Evolutionary conservation across 2,329 filamentous ascomycete genomes (phyloP).

Genomic region (Colletotrichum karsti): DNA sequence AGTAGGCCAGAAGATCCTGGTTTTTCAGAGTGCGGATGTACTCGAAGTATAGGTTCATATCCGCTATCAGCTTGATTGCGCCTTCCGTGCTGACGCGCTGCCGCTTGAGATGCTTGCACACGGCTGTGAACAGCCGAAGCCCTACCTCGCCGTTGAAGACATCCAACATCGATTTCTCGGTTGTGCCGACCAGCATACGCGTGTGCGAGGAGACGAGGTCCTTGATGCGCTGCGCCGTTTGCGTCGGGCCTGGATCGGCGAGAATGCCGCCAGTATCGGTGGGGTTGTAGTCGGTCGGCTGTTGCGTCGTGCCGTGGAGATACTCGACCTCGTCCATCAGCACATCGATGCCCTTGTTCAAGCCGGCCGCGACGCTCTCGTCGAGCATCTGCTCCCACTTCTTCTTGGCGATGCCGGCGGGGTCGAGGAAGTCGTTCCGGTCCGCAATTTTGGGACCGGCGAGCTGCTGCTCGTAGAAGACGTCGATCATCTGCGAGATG

Average conservation of each 20-base stretch:
- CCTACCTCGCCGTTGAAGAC: slow-evolving; percentile 99
- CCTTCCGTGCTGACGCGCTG: slow-evolving; percentile 92
- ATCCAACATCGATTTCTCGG: slow-evolving; percentile 97
- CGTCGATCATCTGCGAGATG: slow-evolving; percentile 98
- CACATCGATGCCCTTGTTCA: slow-evolving; percentile 98
- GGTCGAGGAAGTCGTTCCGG: slow-evolving; percentile 92
- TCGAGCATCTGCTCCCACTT: slow-evolving; percentile 99
- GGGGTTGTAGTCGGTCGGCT: slow-evolving; percentile 91
- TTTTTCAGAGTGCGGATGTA: slow-evolving; percentile 87
- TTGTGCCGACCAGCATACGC: slow-evolving; percentile 91
- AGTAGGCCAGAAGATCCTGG: slow-evolving; percentile 86
- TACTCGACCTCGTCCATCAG: slow-evolving; percentile 99
- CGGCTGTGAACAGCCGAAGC: slow-evolving; percentile 85
- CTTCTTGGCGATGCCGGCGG: slow-evolving; percentile 94
- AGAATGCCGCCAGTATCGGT: slow-evolving; percentile 43
- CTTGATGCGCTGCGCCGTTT: slow-evolving; percentile 82
- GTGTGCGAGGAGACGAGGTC: slow-evolving; percentile 90
- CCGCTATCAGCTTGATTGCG: slow-evolving; percentile 91
- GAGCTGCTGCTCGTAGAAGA: slow-evolving; percentile 97
- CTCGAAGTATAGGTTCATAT: slow-evolving; percentile 93
- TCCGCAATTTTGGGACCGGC: slow-evolving; percentile 84
- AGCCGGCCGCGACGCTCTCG: slow-evolving; percentile 91
- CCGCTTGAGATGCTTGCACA: slow-evolving; percentile 98
- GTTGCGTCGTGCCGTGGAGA: slow-evolving; percentile 87
- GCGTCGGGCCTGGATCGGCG: slow-evolving; percentile 75